A percentile compares a stretch with the other conserved stretches of the same genome.
phyloP scores from a whole-genome alignment of 306 rosid species.

The Bauhinia variegata region DNA sequence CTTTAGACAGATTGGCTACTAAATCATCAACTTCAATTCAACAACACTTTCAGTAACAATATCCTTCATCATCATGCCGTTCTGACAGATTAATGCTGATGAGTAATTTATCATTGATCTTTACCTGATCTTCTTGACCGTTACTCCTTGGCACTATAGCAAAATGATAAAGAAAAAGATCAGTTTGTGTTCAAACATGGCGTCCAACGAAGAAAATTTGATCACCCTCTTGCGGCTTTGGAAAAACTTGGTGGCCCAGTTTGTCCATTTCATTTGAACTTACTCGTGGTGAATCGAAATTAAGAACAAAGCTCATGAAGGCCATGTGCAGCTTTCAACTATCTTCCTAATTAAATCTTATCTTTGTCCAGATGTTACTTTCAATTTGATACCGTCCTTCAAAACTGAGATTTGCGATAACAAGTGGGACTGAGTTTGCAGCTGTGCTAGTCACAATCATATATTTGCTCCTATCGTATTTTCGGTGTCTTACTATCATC shows the following conservation, averaged over 20 bases:
- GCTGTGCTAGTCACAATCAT: conserved; percentile 37
- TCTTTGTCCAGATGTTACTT: conserved; percentile 34
- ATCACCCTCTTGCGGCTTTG: conserved; percentile 6
- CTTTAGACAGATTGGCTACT: conserved; percentile 43
- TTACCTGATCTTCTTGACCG: conserved; percentile 45
- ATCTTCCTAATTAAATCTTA: conserved; percentile 45
- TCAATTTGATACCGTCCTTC: conserved; percentile 15
- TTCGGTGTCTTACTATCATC: conserved; percentile 28
- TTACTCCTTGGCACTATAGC: conserved; percentile 25
- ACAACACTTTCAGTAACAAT: conserved; percentile 29
- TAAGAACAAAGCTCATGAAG: conserved; percentile 32
- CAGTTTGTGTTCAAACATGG: not conserved
- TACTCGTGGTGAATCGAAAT: conserved; percentile 34
- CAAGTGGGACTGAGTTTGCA: conserved; percentile 28
- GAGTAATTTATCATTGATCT: conserved; percentile 22
- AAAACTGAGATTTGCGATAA: conserved; percentile 25
- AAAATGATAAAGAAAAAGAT: conserved; percentile 10
- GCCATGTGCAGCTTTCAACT: conserved; percentile 41
- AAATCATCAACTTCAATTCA: conserved; percentile 32
- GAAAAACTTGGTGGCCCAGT: conserved; percentile 20
- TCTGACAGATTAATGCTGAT: conserved; percentile 11
- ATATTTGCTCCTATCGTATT: conserved; percentile 32
- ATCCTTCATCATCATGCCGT: conserved; percentile 24
- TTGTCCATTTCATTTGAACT: conserved; percentile 45
- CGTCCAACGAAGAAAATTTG: conserved; percentile 32